Base-by-base conservation (phyloP, 306 rosid genomes). In the Cyamopsis tetragonoloba region DNA sequence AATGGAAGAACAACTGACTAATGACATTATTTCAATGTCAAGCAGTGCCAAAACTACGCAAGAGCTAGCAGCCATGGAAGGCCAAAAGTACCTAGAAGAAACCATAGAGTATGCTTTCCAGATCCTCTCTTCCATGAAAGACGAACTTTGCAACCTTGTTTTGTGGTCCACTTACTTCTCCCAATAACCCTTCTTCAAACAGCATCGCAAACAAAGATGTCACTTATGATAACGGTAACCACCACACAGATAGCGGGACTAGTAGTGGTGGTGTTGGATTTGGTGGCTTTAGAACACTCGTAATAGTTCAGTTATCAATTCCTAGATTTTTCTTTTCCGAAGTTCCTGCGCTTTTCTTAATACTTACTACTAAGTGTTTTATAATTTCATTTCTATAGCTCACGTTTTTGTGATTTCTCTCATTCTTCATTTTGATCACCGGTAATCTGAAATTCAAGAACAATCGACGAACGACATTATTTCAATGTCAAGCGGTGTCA, bases 41-140 rank as follows among this genome's bases (percentile, higher is more conserved):
- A 44, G 32, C 28, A 22, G 18, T 18, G 49, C 80, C 8, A 89
- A 77, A 81, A 80, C 85, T 23, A 86, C 95, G 13, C 95, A 88
- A 12, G 95, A 90, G 74, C 81, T 95, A 2, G n/a, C n/a, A n/a
- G 96, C 99, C 5, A 71, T 85, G 62, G 96, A 95, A 60, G 99
- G 97, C 2, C 88, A 83, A 72, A 86, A 77, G 82, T 85, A 88
- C 76, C 78, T 95, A 2, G 91, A 87, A 73, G 96, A 88, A 73
- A 92, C 98, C 11, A 92, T 88, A 0, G 86, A 92, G 70, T 63
- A 85, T 18, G 96, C 98, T 69, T 92, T 81, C 59, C 91, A 86
- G 82, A 90, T 95, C 84, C 95, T 95, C 47, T 83, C 86, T 67
- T 90, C 97, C 66, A 90, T 95, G 99, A 95, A 95, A 72, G 96